These are phyloP conservation scores for Colletotrichum tropicicola DNA, from an alignment of 2,329 filamentous ascomycete genomes.

Conservation along the genomic window DNA sequence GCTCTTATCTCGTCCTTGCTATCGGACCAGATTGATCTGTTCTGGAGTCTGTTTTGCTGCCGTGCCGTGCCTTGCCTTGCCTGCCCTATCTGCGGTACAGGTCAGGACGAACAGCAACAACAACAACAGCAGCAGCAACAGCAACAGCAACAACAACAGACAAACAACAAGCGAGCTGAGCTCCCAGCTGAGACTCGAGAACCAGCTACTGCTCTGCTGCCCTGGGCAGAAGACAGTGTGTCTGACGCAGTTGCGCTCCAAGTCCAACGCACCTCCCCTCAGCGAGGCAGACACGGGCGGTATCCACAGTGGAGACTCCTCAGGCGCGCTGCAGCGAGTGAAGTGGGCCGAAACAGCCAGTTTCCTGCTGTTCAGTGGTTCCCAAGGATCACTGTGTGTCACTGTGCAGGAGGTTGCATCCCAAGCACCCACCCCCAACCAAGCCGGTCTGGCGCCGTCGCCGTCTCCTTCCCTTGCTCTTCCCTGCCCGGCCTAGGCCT, in stretches of 20 bases:
- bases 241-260: not conserved
- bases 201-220: too few species aligned
- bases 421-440: constrained; percentile 25
- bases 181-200: too few species aligned
- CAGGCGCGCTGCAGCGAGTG: constrained; percentile 7
- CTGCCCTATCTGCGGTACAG: too few species aligned
- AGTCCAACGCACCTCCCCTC: not conserved
- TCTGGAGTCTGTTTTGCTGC: too few species aligned
- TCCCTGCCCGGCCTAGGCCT: not conserved
- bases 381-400: constrained; percentile 26
- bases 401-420: constrained; percentile 29
- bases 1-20: too few species aligned
- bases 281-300: constrained; percentile 1
- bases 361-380: constrained; percentile 26
- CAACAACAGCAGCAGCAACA: too few species aligned
- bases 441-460: constrained; percentile 12
- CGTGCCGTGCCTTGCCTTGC: too few species aligned
- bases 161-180: too few species aligned
- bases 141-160: too few species aligned
- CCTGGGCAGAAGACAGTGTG: too few species aligned
- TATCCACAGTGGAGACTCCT: constrained; percentile 1
- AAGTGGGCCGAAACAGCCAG: constrained; percentile 22
- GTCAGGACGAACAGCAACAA: too few species aligned
- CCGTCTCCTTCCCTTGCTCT: not conserved
- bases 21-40: too few species aligned